A percentile compares a stretch with the other conserved stretches of the same genome.
These are phyloP conservation scores for Striga hermonthica DNA, from an alignment of 305 asterid species.

Conservation along the genomic window DNA sequence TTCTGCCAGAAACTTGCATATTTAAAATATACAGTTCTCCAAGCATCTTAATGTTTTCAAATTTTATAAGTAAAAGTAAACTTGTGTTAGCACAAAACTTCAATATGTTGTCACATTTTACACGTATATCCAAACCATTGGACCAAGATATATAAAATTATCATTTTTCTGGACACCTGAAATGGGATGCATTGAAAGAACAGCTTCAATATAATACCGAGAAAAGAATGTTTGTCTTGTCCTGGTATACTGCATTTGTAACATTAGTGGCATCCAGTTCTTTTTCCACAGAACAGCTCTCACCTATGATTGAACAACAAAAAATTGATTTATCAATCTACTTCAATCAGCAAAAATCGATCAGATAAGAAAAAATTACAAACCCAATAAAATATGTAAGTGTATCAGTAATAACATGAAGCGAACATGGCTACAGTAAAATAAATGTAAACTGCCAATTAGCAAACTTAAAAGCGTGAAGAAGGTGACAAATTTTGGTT, in stretches of 20 bases:
- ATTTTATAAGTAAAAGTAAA: background rate
- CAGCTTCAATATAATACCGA: slow-evolving; percentile 60
- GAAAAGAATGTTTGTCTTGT: slow-evolving; percentile 90
- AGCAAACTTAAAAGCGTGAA: background rate
- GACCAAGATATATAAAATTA: background rate
- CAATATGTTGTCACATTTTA: background rate
- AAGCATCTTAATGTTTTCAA: background rate
- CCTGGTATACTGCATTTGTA: slow-evolving; percentile 95
- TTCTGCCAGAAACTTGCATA: too few relatives aligned
- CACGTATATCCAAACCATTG: background rate
- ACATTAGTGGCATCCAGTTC: slow-evolving; percentile 71
- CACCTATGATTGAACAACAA: slow-evolving; percentile 59
- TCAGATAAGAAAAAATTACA: slow-evolving; percentile 13
- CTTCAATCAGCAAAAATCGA: slow-evolving; percentile 23
- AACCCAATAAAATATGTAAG: background rate
- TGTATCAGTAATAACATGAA: background rate
- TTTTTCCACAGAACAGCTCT: slow-evolving; percentile 95
- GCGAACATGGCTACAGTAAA: slow-evolving; percentile 12
- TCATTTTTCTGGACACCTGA: slow-evolving; percentile 1
- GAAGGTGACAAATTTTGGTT: background rate
- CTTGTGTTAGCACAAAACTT: background rate
- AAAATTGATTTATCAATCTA: slow-evolving; percentile 23
- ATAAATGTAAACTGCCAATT: slow-evolving; percentile 5
- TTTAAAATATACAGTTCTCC: background rate
- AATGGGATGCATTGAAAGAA: slow-evolving; percentile 32